Conservation (phyloP, 371 early-diverging fungal genomes). For the Zychaea mexicana region DNA sequence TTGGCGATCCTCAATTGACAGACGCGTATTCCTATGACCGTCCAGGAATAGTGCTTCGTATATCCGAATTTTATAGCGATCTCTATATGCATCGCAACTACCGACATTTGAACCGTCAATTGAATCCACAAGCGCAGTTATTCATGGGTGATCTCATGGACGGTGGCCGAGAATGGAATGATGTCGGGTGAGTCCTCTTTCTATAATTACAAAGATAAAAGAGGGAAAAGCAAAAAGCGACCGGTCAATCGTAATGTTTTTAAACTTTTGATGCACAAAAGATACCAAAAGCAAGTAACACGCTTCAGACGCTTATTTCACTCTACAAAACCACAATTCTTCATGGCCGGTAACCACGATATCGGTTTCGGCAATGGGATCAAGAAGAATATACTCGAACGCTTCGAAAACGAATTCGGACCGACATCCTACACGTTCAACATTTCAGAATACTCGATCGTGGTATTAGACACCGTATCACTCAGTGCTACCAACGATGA, state of each 20-base stretch:
- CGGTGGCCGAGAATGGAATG: conserved; percentile 83
- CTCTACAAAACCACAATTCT: conserved; percentile 15
- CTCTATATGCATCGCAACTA: conserved; percentile 86
- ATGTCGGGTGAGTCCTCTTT: conserved; percentile 34
- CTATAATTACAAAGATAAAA: background rate
- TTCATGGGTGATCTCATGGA: conserved; percentile 91
- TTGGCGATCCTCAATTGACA: conserved; percentile 94
- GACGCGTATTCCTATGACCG: conserved; percentile 83
- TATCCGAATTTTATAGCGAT: conserved; percentile 81
- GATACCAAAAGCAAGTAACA: conserved; percentile 7
- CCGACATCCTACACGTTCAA: conserved; percentile 63
- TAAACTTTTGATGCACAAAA: background rate
- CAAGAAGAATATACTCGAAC: conserved; percentile 39
- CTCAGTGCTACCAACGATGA: conserved; percentile 53
- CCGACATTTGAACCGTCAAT: conserved; percentile 36
- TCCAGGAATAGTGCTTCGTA: conserved; percentile 43
- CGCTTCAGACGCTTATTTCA: conserved; percentile 40
- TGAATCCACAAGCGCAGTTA: conserved; percentile 67
- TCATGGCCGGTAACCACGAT: conserved; percentile 92
- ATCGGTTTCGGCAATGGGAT: conserved; percentile 85
- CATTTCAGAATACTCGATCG: conserved; percentile 60
- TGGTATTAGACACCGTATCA: conserved; percentile 80
- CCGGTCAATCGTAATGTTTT: no score
- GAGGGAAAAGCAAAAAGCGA: background rate
- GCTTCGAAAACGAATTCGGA: conserved; percentile 69